Evolutionary conservation across 805 yeast genomes (phyloP), one percentile per base, ranked within the genome.

Genomic region (Debaryomyces hansenii): DNA sequence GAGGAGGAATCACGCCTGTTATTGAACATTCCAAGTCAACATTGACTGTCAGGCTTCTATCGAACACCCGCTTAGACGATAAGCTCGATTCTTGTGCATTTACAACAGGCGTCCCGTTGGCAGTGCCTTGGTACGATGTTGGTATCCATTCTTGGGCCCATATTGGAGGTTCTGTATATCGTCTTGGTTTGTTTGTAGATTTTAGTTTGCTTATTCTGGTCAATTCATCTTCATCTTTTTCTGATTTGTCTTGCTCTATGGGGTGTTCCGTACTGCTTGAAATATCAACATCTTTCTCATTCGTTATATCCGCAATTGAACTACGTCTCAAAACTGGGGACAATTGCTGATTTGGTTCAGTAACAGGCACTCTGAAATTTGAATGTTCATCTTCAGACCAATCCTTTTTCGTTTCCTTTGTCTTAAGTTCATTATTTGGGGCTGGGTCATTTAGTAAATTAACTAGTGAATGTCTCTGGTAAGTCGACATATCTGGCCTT

Each of bases 131-230:
- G 15, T 11, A 12, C 4, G 31, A n/a, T 18, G 66, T 60, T 0
- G 85, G 84, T 40, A 75, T 66, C 83, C 86, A 88, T 56, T 82
- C 85, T 51, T 77, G 84, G 0, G 96, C 96, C 96, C 96, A 90
- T 4, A 82, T 73, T 4, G 96, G 96, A 3, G 87, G 87, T 39
- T 67, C 72, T 11, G 65, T 64, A 62, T 86, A 86, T 54, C 87
- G 68, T 45, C 65, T 77, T 1, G 94, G 91, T 63, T 84, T 83
- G 3, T 54, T 46, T 6, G 56, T 49, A 15, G 49, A 44, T 28
- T 56, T 53, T 42, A 62, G 53, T 46, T 55, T 52, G 45, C 57
- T 53, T 37, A 66, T 48, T 52, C 52, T 61, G 27, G 49, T 41
- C 31, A 69, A 50, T 57, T 72, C 69, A 55, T 56, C 56, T 42